Evolutionary conservation across 257 asterid species (phyloP).

Genomic region (Solanum lignicaule): DNA sequence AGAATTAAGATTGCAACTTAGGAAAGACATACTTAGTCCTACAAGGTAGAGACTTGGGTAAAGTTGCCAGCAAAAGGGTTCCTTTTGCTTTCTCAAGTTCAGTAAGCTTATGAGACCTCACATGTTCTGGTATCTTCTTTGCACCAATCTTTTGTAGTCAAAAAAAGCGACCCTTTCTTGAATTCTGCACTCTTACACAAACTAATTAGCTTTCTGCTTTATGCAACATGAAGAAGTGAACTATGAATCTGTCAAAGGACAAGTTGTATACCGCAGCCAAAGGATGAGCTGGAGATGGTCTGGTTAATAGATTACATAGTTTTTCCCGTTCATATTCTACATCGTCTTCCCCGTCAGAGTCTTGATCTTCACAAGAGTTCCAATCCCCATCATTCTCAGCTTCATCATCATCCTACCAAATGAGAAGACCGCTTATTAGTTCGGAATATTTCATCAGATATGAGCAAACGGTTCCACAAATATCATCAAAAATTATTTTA

Average conservation of each 20-base stretch:
- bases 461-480: background rate
- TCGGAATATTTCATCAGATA: slow-evolving; percentile 6
- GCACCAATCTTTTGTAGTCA: slow-evolving; percentile 91
- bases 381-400: slow-evolving; percentile 50
- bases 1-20: background rate
- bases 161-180: slow-evolving; percentile 53
- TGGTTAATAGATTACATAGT: slow-evolving; percentile 14
- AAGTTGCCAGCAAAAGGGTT: slow-evolving; percentile 72
- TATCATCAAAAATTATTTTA: background rate
- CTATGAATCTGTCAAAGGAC: slow-evolving; percentile 1
- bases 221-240: slow-evolving; percentile 7
- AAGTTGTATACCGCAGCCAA: slow-evolving; percentile 65
- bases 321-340: slow-evolving; percentile 44
- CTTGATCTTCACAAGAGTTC: slow-evolving; percentile 44
- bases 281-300: slow-evolving; percentile 36
- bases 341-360: slow-evolving; percentile 48
- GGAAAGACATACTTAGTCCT: slow-evolving; percentile 60
- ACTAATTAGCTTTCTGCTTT: slow-evolving; percentile 23
- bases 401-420: slow-evolving; percentile 54
- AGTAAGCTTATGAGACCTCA: slow-evolving; percentile 74
- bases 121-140: slow-evolving; percentile 81
- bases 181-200: slow-evolving; percentile 42
- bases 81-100: slow-evolving; percentile 88
- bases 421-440: slow-evolving; percentile 2
- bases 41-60: slow-evolving; percentile 88